Conservation (phyloP, 2,329 filamentous ascomycete genomes). For the Aspergillus sp. region DNA sequence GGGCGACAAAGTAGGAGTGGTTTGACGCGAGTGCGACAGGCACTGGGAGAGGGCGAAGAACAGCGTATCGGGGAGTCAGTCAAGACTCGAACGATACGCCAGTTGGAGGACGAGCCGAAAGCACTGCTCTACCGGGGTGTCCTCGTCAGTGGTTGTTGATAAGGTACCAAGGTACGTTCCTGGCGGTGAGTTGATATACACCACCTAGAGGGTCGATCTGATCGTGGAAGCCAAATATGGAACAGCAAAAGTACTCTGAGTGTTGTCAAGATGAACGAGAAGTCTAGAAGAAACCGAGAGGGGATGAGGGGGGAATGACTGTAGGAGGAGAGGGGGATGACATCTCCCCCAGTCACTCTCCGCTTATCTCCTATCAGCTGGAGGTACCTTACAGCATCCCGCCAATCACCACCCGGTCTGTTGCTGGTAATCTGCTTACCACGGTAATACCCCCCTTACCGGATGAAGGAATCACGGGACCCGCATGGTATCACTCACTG, state of each 20-base stretch:
- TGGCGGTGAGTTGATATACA: background rate
- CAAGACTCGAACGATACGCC: constrained; percentile 25
- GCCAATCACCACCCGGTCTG: background rate
- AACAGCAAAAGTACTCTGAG: background rate
- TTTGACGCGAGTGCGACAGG: background rate
- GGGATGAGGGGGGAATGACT: constrained; percentile 13
- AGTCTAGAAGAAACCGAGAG: constrained; percentile 8
- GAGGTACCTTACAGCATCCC: constrained; percentile 1
- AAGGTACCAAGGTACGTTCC: background rate
- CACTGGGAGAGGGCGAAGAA: background rate
- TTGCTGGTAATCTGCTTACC: background rate
- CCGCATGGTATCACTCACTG: no score
- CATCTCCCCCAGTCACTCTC: constrained; percentile 16
- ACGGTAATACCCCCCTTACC: no score
- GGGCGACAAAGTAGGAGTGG: background rate
- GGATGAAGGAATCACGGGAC: no score
- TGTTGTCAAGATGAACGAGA: background rate
- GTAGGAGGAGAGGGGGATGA: constrained; percentile 20
- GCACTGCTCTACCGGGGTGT: constrained; percentile 22
- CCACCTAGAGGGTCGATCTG: background rate
- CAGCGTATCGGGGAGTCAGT: constrained; percentile 3
- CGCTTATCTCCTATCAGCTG: constrained; percentile 18
- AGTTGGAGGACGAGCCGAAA: constrained; percentile 25
- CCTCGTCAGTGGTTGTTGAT: constrained; percentile 2
- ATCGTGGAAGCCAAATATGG: background rate